Evolutionary conservation across 78 protist genomes (phyloP).

Genomic region (Bodo saltans): DNA sequence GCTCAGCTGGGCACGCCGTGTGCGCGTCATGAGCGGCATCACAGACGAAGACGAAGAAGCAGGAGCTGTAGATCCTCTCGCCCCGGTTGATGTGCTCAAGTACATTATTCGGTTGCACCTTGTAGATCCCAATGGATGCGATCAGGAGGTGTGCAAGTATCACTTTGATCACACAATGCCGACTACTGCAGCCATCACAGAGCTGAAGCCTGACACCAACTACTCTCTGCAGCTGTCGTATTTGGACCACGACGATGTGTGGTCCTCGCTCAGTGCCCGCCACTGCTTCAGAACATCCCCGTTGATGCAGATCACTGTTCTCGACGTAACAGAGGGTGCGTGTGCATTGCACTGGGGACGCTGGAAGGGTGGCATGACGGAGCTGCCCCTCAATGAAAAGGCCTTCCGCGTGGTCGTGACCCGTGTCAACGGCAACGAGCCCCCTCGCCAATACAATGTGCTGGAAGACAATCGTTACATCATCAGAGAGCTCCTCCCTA

Average conservation of each 20-base stretch:
- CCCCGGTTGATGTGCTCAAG: not conserved
- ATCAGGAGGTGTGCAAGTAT: not conserved
- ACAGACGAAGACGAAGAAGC: not conserved
- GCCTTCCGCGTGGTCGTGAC: not conserved
- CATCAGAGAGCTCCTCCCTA: not conserved
- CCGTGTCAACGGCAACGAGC: not conserved
- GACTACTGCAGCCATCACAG: not conserved
- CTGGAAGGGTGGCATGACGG: not conserved
- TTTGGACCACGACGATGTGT: not conserved
- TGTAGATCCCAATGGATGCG: not conserved
- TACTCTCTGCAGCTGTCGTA: not conserved
- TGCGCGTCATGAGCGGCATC: conserved; percentile 9
- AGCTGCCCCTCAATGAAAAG: not conserved
- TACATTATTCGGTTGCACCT: not conserved
- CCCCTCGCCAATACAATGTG: not conserved
- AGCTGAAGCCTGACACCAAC: not conserved
- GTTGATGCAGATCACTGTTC: not conserved
- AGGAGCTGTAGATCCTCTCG: conserved; percentile 3
- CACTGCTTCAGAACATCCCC: not conserved
- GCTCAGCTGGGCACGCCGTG: not conserved
- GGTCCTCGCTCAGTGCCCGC: not conserved
- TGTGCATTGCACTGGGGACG: conserved; percentile 1
- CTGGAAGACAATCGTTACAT: not conserved
- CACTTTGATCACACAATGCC: not conserved
- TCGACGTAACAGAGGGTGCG: not conserved